Base-by-base conservation (phyloP, 2,329 filamentous ascomycete genomes). In the Chaetomium sp. region DNA sequence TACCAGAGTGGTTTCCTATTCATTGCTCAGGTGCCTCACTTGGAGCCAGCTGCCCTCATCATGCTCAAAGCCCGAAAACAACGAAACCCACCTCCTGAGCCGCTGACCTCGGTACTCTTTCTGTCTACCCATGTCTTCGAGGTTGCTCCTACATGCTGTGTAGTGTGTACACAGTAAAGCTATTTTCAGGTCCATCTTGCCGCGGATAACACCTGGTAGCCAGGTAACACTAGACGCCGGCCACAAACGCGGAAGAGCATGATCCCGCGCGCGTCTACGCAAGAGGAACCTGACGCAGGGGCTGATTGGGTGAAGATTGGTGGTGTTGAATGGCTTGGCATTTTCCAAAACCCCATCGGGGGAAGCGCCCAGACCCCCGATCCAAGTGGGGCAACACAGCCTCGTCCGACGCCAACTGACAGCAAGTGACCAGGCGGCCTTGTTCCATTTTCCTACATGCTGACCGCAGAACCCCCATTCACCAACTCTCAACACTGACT, bases 271-370 rank as follows among this genome's bases (percentile, higher is more conserved):
- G 57, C 63, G 57, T 59, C 10, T 45, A 60, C n/a, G 33, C 4
- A n/a, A 49, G 27, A 25, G 25, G 13, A 51, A 33, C n/a, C n/a
- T n/a, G n/a, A n/a, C 13, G 25, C n/a, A 6, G 25, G 16, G 9
- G 27, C 23, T 65, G 65, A 70, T 71, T 71, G 68, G 70, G 33
- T 51, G 47, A 33, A 7, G 59, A 27, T 58, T 54, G 53, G 10
- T 58, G 60, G 19, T 21, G 38, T 29, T 47, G 16, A 57, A 57
- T 47, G 62, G 60, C 60, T 59, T 60, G 55, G 31, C 51, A 42
- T 23, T 12, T 9, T 12, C 9, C 13, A 38, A n/a, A 16, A 59
- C 33, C 61, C 64, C 62, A 56, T 49, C 42, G 9, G 51, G 25
- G 21, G 65, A 69, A 71, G 64, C 66, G 68, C 67, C 62, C 60